Evolutionary conservation across 108 stramenopile species (phyloP).

Genomic region (Discostella stelligeroides): DNA sequence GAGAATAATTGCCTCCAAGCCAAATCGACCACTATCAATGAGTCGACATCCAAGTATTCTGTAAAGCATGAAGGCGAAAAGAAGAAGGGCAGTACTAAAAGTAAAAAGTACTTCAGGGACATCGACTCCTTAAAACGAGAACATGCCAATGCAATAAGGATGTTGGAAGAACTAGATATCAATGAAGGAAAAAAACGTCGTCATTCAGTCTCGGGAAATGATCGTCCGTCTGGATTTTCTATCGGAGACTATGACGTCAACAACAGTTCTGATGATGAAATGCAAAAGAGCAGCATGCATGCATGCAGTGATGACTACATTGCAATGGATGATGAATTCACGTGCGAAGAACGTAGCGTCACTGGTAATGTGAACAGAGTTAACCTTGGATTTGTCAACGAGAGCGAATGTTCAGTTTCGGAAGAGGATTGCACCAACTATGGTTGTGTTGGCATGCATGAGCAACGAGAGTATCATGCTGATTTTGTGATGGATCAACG

Average conservation of each 20-base stretch:
- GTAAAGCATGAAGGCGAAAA: not conserved
- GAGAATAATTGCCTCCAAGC: constrained; percentile 3
- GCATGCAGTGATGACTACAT: too few relatives aligned
- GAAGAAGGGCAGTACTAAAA: not conserved
- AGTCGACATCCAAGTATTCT: not conserved
- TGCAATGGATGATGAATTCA: not conserved
- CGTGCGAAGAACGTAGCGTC: not conserved
- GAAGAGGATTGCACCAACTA: not conserved
- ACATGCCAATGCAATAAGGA: constrained; percentile 40
- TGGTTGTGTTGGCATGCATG: too few relatives aligned
- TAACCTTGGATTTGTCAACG: not conserved
- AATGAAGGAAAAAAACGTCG: constrained; percentile 20
- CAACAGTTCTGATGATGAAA: not conserved
- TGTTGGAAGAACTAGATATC: constrained; percentile 44
- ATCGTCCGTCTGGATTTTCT: constrained; percentile 12
- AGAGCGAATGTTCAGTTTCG: not conserved
- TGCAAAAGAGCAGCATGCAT: too few relatives aligned
- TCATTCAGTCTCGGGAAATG: constrained; percentile 3
- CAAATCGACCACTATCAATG: constrained; percentile 1
- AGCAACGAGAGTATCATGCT: too few relatives aligned
- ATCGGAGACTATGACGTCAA: constrained; percentile 5
- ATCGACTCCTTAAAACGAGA: constrained; percentile 47
- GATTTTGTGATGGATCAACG: constrained; percentile 2
- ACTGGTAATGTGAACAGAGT: not conserved
- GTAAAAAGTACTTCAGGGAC: constrained; percentile 21